Percentiles rank a stretch among this genome's conserved stretches.
phyloP scores from a whole-genome alignment of 140 eudicot species.

The Senecio squalidus region DNA sequence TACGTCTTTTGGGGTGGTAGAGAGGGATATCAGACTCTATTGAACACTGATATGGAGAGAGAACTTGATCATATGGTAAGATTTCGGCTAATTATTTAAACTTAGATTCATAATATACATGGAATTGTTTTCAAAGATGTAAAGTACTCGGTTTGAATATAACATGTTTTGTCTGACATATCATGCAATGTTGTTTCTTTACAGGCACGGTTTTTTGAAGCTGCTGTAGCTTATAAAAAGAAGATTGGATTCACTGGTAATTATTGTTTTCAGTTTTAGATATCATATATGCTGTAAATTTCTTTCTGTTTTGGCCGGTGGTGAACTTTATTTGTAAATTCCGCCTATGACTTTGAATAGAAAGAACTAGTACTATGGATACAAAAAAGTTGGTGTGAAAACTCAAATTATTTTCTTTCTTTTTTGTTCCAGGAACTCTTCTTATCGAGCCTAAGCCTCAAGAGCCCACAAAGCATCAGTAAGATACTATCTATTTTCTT shows the following conservation, averaged over 20 bases:
- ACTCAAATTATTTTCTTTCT: conserved; percentile 1
- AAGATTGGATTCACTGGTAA: conserved; percentile 96
- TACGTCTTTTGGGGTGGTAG: conserved; percentile 99
- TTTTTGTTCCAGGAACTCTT: conserved; percentile 56
- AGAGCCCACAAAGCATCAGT: conserved; percentile 99
- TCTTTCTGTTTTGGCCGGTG: too few relatives aligned
- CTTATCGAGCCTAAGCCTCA: conserved; percentile 99
- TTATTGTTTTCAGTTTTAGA: not conserved
- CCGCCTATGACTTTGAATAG: not conserved
- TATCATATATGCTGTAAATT: not conserved
- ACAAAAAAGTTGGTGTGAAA: not conserved
- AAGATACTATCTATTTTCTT: conserved; percentile 18
- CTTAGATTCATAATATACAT: not conserved
- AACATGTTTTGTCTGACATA: not conserved
- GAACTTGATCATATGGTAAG: conserved; percentile 93
- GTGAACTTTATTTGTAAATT: not conserved
- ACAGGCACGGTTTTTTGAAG: conserved; percentile 89
- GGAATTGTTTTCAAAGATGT: not conserved
- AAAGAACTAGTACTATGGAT: not conserved
- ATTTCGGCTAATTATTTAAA: not conserved
- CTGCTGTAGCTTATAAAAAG: conserved; percentile 94
- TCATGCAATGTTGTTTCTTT: conserved; percentile 10
- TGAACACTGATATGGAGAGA: conserved; percentile 97
- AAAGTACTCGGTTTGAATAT: not conserved
- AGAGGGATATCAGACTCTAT: conserved; percentile 93